Evolutionary conservation across 2,329 filamentous ascomycete genomes (phyloP).

Genomic region (Lachnellula arida): DNA sequence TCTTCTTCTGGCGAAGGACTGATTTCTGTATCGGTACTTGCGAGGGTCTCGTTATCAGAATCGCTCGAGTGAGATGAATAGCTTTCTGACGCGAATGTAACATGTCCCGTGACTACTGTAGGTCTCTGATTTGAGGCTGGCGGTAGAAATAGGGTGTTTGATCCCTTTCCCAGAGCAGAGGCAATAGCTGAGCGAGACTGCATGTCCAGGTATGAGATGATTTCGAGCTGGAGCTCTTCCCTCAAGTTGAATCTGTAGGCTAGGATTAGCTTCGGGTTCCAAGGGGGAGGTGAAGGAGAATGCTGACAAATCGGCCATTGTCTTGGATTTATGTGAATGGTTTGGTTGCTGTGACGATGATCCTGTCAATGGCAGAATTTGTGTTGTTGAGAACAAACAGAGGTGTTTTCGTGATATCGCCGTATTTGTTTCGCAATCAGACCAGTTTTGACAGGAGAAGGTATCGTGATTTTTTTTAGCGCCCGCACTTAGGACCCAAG

Average conservation of each 20-base stretch:
- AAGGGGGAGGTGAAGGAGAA: background rate
- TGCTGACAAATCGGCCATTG: background rate
- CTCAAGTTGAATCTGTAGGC: background rate
- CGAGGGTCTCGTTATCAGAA: slow-evolving; percentile 18
- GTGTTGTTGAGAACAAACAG: background rate
- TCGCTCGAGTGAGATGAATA: slow-evolving; percentile 6
- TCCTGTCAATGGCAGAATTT: background rate
- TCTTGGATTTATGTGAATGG: background rate
- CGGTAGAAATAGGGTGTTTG: background rate
- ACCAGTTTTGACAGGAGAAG: too few species aligned
- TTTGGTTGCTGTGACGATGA: background rate
- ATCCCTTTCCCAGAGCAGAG: too few species aligned
- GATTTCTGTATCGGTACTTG: slow-evolving; percentile 22
- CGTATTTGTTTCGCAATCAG: too few species aligned
- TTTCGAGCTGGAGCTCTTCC: background rate
- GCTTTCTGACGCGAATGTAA: background rate
- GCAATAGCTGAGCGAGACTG: background rate
- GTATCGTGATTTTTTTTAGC: too few species aligned
- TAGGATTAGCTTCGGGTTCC: background rate
- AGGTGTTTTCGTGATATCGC: background rate
- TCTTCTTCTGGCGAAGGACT: slow-evolving; percentile 19
- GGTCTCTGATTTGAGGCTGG: background rate
- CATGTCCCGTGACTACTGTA: slow-evolving; percentile 9
- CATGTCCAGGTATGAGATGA: background rate
- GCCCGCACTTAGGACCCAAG: too few species aligned